Base-by-base conservation (phyloP, 148 eudicot species). In the Nepenthes gracilis region DNA sequence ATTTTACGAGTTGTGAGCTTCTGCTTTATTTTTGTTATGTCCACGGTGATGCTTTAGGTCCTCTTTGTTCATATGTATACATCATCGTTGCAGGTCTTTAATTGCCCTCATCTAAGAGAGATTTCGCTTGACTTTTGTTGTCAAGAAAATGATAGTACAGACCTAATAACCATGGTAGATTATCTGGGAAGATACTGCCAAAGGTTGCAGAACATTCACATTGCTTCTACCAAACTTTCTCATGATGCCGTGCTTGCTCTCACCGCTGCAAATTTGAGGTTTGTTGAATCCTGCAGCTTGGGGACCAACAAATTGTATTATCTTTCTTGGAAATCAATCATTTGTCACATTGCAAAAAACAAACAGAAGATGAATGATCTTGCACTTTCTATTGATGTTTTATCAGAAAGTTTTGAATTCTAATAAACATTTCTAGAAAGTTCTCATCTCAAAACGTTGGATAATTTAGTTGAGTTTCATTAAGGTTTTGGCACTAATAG, bases 241-340 rank as follows among this genome's bases (percentile, higher is more conserved):
- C 84, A 93, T 69, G 63, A 81, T 69, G 85, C 77, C 51, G 95
- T 93, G 63, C 88, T 93, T 57, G 87, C 95, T 72, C 95, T 93
- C 23, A 63, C 87, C 13, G 88, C 86, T 65, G 85, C 88, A 57
- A 76, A 82, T 66, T 80, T 88, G 74, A 93, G 96, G 98, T 91
- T 48, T 48, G 78, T 66, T 47, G n/a, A 36, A 23, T 53, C 51
- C 33, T 23, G 0, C 7, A 2, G n/a, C 12, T 55, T 38, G 57
- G 12, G 0, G 23, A 23, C 23, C 23, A 23, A 23, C 23, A 23
- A 23, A 23, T 23, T 23, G 54, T 36, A 9, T 59, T 59, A 12
- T 63, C 35, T 40, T 40, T 0, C 45, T 40, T 40, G 45, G 45
- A 4, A 40, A 40, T 40, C 8, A 3, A 40, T 40, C 45, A 40